Conservation (phyloP, 2,329 filamentous ascomycete genomes). For the Dothideomycetes sp. region DNA sequence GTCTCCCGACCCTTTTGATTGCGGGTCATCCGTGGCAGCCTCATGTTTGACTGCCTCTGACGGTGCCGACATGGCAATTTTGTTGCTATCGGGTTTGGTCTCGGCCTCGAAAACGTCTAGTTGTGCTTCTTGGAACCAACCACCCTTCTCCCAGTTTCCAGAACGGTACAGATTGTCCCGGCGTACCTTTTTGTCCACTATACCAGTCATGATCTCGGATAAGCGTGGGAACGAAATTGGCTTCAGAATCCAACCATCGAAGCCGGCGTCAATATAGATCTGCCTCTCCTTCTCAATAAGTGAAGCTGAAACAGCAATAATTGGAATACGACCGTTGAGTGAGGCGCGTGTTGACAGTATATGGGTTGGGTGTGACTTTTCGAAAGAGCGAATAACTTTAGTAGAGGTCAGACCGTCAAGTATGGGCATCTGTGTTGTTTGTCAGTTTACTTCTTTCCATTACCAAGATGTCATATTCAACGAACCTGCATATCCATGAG, state of each 20-base stretch:
- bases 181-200: conserved; percentile 52
- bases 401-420: conserved; percentile 75
- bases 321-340: conserved; percentile 59
- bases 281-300: conserved; percentile 60
- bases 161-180: conserved; percentile 56
- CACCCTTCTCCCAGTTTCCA: conserved; percentile 75
- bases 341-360: conserved; percentile 51
- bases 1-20: conserved; percentile 23
- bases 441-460: background rate
- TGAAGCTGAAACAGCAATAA: conserved; percentile 82
- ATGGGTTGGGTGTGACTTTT: conserved; percentile 44
- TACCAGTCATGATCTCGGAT: conserved; percentile 58
- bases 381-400: conserved; percentile 70
- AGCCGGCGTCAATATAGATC: conserved; percentile 66
- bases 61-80: conserved; percentile 17
- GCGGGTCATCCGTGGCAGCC: conserved; percentile 25
- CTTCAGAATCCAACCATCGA: conserved; percentile 87
- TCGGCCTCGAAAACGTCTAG: conserved; percentile 29
- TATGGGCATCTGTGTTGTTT: conserved; percentile 67
- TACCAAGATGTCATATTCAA: background rate
- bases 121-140: conserved; percentile 59
- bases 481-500: conserved; percentile 89
- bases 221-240: conserved; percentile 75
- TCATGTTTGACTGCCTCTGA: conserved; percentile 25
- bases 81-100: conserved; percentile 25